These are phyloP conservation scores for Aspergillus ostianus DNA, from an alignment of 495 filamentous ascomycete genomes.

Conservation along the genomic window DNA sequence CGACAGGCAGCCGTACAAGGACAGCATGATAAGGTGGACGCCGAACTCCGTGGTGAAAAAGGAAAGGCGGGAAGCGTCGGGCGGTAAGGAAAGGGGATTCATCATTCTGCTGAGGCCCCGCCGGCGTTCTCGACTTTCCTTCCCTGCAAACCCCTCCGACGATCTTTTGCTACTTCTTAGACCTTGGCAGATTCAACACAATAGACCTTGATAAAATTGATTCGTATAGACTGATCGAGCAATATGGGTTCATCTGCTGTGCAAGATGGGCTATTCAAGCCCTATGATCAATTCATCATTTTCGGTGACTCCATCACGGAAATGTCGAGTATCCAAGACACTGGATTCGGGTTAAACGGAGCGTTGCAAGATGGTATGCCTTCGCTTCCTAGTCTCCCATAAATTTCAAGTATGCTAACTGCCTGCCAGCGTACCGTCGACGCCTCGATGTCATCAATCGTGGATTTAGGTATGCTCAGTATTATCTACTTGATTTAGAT, in stretches of 20 bases:
- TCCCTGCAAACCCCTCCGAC: neutral
- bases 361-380: conserved; percentile 67
- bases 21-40: too few relatives aligned
- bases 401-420: conserved; percentile 5
- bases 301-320: conserved; percentile 84
- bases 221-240: neutral
- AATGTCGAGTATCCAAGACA: conserved; percentile 50
- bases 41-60: too few relatives aligned
- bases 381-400: neutral
- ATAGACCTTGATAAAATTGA: neutral
- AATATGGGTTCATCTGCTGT: neutral
- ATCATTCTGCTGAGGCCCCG: too few relatives aligned
- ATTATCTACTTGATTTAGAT: neutral
- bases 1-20: too few relatives aligned
- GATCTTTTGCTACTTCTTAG: too few relatives aligned
- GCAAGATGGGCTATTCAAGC: conserved; percentile 24
- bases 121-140: neutral
- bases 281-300: conserved; percentile 70
- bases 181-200: neutral
- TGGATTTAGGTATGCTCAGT: conserved; percentile 55
- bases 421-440: conserved; percentile 54
- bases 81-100: too few relatives aligned
- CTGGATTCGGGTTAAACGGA: conserved; percentile 69
- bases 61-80: too few relatives aligned
- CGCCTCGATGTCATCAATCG: conserved; percentile 67